Conservation (phyloP, 2,329 filamentous ascomycete genomes). For the Penicillium psychrosexuale region DNA sequence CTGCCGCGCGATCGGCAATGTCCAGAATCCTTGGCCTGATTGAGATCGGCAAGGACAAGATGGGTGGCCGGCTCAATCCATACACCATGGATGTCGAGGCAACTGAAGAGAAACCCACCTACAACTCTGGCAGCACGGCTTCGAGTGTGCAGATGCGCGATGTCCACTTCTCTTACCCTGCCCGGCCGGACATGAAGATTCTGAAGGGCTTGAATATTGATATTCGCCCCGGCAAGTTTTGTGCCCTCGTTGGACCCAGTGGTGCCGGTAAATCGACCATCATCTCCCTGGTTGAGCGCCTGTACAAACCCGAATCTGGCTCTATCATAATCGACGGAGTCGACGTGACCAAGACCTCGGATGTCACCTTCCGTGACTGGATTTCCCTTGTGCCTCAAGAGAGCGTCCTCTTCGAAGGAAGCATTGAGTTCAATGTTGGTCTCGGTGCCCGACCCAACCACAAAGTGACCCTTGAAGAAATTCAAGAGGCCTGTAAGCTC, state of each 20-base stretch:
- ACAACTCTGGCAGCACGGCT: constrained; percentile 29
- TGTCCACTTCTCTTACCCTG: constrained; percentile 65
- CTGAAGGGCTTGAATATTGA: constrained; percentile 56
- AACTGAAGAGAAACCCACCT: constrained; percentile 16
- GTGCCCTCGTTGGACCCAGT: constrained; percentile 63
- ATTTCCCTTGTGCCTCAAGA: constrained; percentile 50
- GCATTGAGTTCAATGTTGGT: constrained; percentile 47
- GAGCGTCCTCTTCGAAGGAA: constrained; percentile 49
- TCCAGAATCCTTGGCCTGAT: constrained; percentile 53
- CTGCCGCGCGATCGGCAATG: constrained; percentile 61
- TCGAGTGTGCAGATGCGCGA: constrained; percentile 54
- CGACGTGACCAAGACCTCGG: constrained; percentile 43
- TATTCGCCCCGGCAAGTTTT: constrained; percentile 46
- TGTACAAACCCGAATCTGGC: constrained; percentile 54
- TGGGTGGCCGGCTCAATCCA: constrained; percentile 17
- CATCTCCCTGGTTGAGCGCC: constrained; percentile 54
- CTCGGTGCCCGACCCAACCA: constrained; percentile 52
- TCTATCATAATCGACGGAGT: constrained; percentile 52
- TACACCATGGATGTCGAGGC: constrained; percentile 24
- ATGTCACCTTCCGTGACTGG: constrained; percentile 42
- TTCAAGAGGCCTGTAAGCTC: constrained; percentile 63
- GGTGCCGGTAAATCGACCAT: constrained; percentile 68
- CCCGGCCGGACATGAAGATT: constrained; percentile 58
- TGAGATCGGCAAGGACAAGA: constrained; percentile 35
- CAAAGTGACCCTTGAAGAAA: constrained; percentile 57